A percentile compares a stretch with the other conserved stretches of the same genome.
phyloP scores from a whole-genome alignment of 208 protist species.

The Trypanosoma boissoni region DNA sequence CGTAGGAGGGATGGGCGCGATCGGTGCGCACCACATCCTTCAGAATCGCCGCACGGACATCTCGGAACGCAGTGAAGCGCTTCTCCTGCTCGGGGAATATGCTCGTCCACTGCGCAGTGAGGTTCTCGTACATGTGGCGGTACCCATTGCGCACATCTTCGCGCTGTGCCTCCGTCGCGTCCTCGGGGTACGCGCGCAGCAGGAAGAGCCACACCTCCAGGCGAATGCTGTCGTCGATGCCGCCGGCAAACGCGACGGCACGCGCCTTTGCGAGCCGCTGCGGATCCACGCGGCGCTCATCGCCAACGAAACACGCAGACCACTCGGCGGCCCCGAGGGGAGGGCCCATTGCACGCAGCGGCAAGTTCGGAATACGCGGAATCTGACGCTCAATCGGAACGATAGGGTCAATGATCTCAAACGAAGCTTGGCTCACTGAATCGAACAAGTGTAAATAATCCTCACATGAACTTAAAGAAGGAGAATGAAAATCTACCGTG shows the following conservation, averaged over 20 bases:
- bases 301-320: slow-evolving; percentile 25
- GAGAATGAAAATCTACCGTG: too few relatives aligned
- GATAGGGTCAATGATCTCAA: slow-evolving; percentile 22
- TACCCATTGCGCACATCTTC: slow-evolving; percentile 24
- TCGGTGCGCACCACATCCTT: slow-evolving; percentile 91
- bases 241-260: slow-evolving; percentile 34
- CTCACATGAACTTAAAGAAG: too few relatives aligned
- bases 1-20: slow-evolving; percentile 42
- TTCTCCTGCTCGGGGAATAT: slow-evolving; percentile 68
- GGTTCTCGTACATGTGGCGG: slow-evolving; percentile 39
- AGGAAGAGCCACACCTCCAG: slow-evolving; percentile 80
- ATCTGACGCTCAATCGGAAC: slow-evolving; percentile 24
- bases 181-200: slow-evolving; percentile 48
- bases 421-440: too few relatives aligned
- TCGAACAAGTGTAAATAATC: too few relatives aligned
- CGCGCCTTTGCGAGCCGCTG: slow-evolving; percentile 16
- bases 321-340: slow-evolving; percentile 33
- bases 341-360: slow-evolving; percentile 9
- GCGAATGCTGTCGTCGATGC: slow-evolving; percentile 40
- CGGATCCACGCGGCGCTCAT: slow-evolving; percentile 25
- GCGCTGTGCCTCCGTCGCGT: slow-evolving; percentile 36
- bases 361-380: slow-evolving; percentile 8
- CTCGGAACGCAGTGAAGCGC: slow-evolving; percentile 58
- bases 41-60: slow-evolving; percentile 51
- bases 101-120: slow-evolving; percentile 74